phyloP scores from a whole-genome alignment of 2,329 filamentous ascomycete genomes.

The Colletotrichum abscissum region DNA sequence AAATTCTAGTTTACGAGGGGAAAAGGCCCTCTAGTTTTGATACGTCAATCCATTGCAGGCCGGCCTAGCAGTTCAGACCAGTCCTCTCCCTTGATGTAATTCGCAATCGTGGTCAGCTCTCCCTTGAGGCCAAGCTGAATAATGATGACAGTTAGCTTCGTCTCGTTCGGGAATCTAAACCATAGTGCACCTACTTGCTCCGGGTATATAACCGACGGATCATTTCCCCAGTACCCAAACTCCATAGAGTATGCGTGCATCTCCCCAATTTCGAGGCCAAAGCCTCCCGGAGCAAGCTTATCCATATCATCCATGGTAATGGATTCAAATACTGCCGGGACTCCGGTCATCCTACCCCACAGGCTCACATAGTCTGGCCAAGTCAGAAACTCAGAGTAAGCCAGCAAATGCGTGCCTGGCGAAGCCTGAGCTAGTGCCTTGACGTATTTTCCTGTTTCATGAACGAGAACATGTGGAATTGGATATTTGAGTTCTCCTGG shows the following conservation, averaged over 20 bases:
- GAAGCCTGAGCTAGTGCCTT: not conserved
- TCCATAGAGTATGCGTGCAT: not conserved
- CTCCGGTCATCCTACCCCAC: not conserved
- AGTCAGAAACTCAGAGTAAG: not conserved
- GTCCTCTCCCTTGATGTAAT: not conserved
- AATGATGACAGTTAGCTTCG: no score
- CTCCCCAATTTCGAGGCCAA: not conserved
- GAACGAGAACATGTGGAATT: not conserved
- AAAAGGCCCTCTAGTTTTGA: no score
- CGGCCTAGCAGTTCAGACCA: not conserved
- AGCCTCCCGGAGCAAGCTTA: not conserved
- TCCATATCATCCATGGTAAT: not conserved
- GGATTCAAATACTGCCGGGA: not conserved
- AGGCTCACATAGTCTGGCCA: not conserved
- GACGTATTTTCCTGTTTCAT: not conserved
- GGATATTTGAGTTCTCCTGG: not conserved
- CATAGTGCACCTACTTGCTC: no score
- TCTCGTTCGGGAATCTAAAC: no score
- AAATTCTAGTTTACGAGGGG: no score
- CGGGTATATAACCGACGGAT: not conserved
- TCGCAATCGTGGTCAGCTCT: not conserved
- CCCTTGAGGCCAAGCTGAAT: not conserved
- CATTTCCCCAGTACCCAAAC: not conserved
- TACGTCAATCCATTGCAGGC: not conserved
- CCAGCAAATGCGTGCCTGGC: not conserved